Conservation (phyloP, 2,329 filamentous ascomycete species). For the Pestalotiopsis sp. region DNA sequence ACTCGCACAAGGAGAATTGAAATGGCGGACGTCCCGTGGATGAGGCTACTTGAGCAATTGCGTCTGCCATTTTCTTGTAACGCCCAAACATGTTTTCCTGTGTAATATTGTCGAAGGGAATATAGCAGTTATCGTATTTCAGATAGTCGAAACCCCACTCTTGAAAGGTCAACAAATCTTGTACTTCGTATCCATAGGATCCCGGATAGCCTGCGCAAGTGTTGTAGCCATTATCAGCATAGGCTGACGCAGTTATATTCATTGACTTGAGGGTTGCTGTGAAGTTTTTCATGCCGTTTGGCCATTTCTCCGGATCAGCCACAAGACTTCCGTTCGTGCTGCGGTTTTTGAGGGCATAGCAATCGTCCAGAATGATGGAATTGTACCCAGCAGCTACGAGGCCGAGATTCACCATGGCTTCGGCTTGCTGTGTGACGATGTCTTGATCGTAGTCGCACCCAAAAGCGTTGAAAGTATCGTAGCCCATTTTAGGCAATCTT, state of each 20-base stretch:
- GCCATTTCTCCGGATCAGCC: conserved; percentile 8
- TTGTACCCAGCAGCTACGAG: conserved; percentile 8
- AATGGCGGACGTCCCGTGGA: conserved; percentile 4
- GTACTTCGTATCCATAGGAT: conserved; percentile 3
- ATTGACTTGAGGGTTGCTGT: neutral
- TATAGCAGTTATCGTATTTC: conserved; percentile 8
- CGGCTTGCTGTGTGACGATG: conserved; percentile 4
- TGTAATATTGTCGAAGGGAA: conserved; percentile 4
- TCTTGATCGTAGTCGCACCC: conserved; percentile 7
- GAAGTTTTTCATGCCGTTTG: conserved; percentile 8
- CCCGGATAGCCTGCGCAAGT: conserved; percentile 8
- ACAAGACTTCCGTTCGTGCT: conserved; percentile 1
- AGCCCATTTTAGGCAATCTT: conserved; percentile 6
- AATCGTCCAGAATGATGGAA: conserved; percentile 7
- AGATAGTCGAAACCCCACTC: conserved; percentile 11
- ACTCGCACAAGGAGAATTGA: conserved; percentile 6
- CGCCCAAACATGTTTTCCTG: conserved; percentile 7
- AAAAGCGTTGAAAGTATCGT: conserved; percentile 7
- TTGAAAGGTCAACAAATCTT: conserved; percentile 4
- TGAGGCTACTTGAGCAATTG: conserved; percentile 3
- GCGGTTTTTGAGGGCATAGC: neutral
- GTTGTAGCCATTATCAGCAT: neutral
- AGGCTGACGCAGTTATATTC: conserved; percentile 2
- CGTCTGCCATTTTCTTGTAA: conserved; percentile 1
- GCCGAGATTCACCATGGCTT: conserved; percentile 5